Base-by-base conservation (phyloP, 108 stramenopile species). In the Fistulifera pelliculosa region DNA sequence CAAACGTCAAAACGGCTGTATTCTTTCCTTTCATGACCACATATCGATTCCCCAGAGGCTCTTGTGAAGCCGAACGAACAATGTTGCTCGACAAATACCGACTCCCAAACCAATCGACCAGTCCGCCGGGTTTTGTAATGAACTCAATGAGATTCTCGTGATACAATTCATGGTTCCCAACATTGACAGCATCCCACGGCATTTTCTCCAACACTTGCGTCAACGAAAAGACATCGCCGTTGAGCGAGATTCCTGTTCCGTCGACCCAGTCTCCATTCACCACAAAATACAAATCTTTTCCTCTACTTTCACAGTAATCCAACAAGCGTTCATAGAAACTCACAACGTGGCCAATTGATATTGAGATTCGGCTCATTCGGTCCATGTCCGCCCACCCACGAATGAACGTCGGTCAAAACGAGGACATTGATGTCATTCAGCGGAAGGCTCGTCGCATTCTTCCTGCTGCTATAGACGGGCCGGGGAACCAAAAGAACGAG, bases 161-260 rank as follows among this genome's bases (percentile, higher is more conserved):
- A 49, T 73, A 73, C 38, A 88, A 40, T 61, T 88, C 87, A 66
- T 88, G 87, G 61, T 88, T 82, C n/a, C 87, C 87, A 31, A 76
- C 47, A 54, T 71, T 82, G 25, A 82, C 49, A 25, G 73, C 76
- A 67, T 83, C 77, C 58, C 68, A 81, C 0, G 87, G 87, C 82
- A 88, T 84, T 13, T 70, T 63, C 58, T 81, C 61, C n/a, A 88
- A 47, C 28, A 88, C 55, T 10, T 74, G 80, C n/a, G 69, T 52
- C 17, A 88, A 53, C 48, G 66, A 42, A 0, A 65, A 53, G 13
- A 51, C n/a, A 48, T 77, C n/a, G n/a, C n/a, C n/a, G n/a, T n/a
- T 60, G 12, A 49, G 2, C 41, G 61, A 38, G 22, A 83, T 42
- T 18, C 78, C 63, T 7, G 81, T 76, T 22, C 81, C 81, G 50